Base-by-base conservation (phyloP, 192 early-diverging fungal genomes). In the Podila minutissima region DNA sequence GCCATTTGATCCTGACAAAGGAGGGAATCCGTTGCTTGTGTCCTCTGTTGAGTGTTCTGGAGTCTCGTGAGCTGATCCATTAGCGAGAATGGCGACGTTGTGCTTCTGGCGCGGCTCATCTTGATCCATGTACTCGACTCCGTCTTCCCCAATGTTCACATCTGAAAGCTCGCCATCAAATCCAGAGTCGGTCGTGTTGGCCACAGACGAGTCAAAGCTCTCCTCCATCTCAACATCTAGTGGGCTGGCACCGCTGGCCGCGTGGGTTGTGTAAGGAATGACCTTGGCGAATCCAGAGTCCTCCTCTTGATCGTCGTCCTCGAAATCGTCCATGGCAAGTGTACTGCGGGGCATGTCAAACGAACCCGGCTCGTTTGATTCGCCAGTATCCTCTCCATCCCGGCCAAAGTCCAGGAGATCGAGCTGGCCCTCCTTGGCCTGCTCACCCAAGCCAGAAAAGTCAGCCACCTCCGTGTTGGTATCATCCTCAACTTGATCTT, bases 171-270 rank as follows among this genome's bases (percentile, higher is more conserved):
- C 48, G 49, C 64, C 70, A 11, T 71, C 75, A 20, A 66, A 48
- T 9, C 49, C 64, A 51, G 64, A 29, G 8, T 66, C 64, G 15
- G 38, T 65, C 26, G 41, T 48, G n/a, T 41, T 37, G 24, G 24
- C 66, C 10, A 48, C 35, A 5, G 66, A 53, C 29, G 51, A 19
- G 11, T 77, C 68, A 24, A 64, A 48, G 5, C 49, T 48, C 13
- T 81, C 67, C 33, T 69, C 71, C 62, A 73, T 69, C 26, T 79
- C 76, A 2, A 79, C 71, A 64, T 79, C 76, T 13, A 79, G 55
- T 10, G 76, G 71, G 49, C 71, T 69, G 13, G 62, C 63, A n/a
- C 71, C 77, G 41, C 55, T 69, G 9, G 58, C 66, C 29, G 19
- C 31, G 2, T 38, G 60, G 15, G 66, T 64, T 1, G 69, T 58